phyloP scores from a whole-genome alignment of 2,329 filamentous ascomycete species.

The Zymoseptoria pseudotritici region DNA sequence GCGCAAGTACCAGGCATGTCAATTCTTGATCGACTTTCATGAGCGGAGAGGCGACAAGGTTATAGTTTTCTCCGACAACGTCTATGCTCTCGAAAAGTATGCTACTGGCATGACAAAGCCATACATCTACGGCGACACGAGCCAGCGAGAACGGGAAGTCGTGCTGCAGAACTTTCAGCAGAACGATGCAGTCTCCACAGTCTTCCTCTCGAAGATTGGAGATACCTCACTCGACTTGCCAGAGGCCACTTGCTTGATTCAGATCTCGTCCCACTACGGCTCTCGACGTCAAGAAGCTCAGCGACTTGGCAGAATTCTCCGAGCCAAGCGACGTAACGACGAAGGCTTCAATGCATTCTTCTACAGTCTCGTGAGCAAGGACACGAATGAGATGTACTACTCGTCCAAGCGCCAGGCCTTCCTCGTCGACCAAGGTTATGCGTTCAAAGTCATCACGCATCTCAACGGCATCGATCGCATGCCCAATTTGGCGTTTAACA shows the following conservation, averaged over 20 bases:
- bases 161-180: conserved; percentile 94
- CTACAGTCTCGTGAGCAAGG: conserved; percentile 93
- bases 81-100: conserved; percentile 83
- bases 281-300: conserved; percentile 96
- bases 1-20: conserved; percentile 90
- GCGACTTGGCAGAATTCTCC: conserved; percentile 81
- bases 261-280: conserved; percentile 95
- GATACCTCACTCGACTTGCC: conserved; percentile 97
- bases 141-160: conserved; percentile 73
- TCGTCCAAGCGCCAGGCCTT: conserved; percentile 95
- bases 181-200: conserved; percentile 80
- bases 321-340: conserved; percentile 91
- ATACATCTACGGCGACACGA: conserved; percentile 85
- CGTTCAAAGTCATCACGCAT: conserved; percentile 97
- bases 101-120: conserved; percentile 77
- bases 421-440: conserved; percentile 94
- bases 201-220: conserved; percentile 95
- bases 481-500: conserved; percentile 70
- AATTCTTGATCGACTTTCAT: conserved; percentile 97
- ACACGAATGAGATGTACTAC: conserved; percentile 97
- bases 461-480: conserved; percentile 84
- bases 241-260: conserved; percentile 92
- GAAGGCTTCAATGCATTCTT: conserved; percentile 99
- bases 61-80: conserved; percentile 96
- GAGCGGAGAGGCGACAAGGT: conserved; percentile 93